Conservation (phyloP, 2,329 filamentous ascomycete genomes). For the Parasarocladium wereldwijsianum region DNA sequence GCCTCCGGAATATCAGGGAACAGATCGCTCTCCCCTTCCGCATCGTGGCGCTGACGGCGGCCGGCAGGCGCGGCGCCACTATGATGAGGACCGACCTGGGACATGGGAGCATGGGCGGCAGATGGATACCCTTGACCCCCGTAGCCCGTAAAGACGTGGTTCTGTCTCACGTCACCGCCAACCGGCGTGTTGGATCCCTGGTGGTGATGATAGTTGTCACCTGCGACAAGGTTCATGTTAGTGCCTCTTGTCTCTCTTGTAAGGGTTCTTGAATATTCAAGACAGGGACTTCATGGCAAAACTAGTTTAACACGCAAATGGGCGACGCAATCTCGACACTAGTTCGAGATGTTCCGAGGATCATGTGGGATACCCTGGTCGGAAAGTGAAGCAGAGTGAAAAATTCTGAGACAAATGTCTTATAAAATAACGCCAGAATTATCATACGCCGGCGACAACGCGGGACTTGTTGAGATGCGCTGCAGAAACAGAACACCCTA, state of each 20-base stretch:
- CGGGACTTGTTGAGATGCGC: no score
- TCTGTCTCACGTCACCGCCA: slow-evolving; percentile 54
- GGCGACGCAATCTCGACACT: slow-evolving; percentile 2
- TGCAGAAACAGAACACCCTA: no score
- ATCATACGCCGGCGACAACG: no score
- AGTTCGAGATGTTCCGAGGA: slow-evolving; percentile 2
- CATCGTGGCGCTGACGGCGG: slow-evolving; percentile 15
- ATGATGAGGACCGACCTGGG: slow-evolving; percentile 34
- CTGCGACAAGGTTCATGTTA: slow-evolving; percentile 2
- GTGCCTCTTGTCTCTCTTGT: not conserved
- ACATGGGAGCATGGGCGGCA: slow-evolving; percentile 40
- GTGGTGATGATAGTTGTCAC: slow-evolving; percentile 47
- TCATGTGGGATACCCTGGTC: no score
- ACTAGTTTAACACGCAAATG: not conserved
- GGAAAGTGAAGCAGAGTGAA: not conserved
- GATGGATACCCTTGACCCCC: slow-evolving; percentile 43
- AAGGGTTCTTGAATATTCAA: not conserved
- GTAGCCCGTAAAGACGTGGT: slow-evolving; percentile 62
- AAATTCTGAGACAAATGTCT: slow-evolving; percentile 1
- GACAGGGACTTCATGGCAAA: slow-evolving; percentile 1
- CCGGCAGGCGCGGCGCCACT: slow-evolving; percentile 18
- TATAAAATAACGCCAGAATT: no score
- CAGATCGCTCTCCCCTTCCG: slow-evolving; percentile 48
- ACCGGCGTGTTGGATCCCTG: slow-evolving; percentile 36
- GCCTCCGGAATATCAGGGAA: slow-evolving; percentile 82